phyloP scores from a whole-genome alignment of 2,329 filamentous ascomycete genomes.

The Fusarium austroafricanum region DNA sequence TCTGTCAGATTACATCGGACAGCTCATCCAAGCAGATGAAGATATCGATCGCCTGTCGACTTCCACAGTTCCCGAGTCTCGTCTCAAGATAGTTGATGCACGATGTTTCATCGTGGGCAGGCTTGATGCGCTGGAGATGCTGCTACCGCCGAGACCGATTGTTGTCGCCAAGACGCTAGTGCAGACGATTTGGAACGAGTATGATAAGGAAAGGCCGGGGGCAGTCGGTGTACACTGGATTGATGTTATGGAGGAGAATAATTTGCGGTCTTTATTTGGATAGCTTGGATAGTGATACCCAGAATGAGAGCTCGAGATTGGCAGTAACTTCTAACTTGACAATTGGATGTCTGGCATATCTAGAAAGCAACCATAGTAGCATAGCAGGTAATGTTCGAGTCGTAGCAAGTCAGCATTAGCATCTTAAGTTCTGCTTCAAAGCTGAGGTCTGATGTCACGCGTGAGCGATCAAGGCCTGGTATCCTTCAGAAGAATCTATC shows the following conservation, averaged over 20 bases:
- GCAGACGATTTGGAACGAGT: conserved; percentile 35
- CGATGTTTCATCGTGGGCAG: conserved; percentile 16
- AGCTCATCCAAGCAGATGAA: conserved; percentile 27
- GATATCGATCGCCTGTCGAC: conserved; percentile 18
- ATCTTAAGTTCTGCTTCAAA: too few species aligned
- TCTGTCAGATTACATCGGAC: conserved; percentile 28
- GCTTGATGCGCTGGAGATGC: conserved; percentile 20
- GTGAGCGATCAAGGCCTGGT: too few species aligned
- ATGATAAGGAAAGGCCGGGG: conserved; percentile 24
- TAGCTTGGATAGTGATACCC: conserved; percentile 2
- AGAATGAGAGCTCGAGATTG: background rate
- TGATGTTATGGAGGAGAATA: conserved; percentile 40
- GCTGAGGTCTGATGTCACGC: too few species aligned
- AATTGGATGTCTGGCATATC: too few species aligned
- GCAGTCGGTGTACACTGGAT: conserved; percentile 35
- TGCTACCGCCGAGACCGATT: conserved; percentile 28
- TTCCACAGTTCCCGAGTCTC: conserved; percentile 4
- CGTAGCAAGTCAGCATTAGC: too few species aligned
- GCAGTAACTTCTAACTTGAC: too few species aligned
- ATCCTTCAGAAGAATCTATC: too few species aligned
- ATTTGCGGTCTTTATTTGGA: conserved; percentile 39
- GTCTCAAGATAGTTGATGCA: conserved; percentile 18
- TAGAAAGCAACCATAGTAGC: too few species aligned
- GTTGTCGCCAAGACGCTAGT: conserved; percentile 31
- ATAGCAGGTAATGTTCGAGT: too few species aligned